Conservation (phyloP, 176 grass and related monocot species). For the Zea luxurians region DNA sequence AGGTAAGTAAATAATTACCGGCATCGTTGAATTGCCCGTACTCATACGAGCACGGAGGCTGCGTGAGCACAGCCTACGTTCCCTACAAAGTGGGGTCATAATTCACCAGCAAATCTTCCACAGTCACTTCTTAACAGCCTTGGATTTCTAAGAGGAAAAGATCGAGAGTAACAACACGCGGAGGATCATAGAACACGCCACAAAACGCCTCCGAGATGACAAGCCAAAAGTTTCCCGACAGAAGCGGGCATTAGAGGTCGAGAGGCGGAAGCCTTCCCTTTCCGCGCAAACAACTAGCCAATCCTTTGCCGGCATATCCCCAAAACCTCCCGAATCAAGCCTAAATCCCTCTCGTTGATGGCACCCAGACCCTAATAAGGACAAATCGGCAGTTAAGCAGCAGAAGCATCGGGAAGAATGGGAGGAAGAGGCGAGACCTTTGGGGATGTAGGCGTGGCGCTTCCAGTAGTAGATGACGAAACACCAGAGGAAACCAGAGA, state of each 20-base stretch:
- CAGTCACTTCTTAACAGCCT: neutral
- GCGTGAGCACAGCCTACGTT: too few relatives aligned
- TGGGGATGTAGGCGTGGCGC: conserved; percentile 81
- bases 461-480: conserved; percentile 96
- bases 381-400: conserved; percentile 3
- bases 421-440: conserved; percentile 48
- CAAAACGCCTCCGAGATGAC: neutral
- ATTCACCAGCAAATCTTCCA: neutral
- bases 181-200: neutral
- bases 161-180: neutral
- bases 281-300: neutral
- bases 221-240: conserved; percentile 1
- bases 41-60: too few relatives aligned
- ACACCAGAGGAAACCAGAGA: conserved; percentile 92
- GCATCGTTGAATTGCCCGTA: too few relatives aligned
- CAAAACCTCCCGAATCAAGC: neutral
- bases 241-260: neutral
- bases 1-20: too few relatives aligned
- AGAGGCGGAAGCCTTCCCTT: neutral
- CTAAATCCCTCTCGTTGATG: neutral
- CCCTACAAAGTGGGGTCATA: neutral
- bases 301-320: conserved; percentile 1
- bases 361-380: neutral
- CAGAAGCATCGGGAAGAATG: neutral
- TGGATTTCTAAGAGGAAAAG: neutral